Base-by-base conservation (phyloP, 805 yeast species). In the Komagataella pastoris region DNA sequence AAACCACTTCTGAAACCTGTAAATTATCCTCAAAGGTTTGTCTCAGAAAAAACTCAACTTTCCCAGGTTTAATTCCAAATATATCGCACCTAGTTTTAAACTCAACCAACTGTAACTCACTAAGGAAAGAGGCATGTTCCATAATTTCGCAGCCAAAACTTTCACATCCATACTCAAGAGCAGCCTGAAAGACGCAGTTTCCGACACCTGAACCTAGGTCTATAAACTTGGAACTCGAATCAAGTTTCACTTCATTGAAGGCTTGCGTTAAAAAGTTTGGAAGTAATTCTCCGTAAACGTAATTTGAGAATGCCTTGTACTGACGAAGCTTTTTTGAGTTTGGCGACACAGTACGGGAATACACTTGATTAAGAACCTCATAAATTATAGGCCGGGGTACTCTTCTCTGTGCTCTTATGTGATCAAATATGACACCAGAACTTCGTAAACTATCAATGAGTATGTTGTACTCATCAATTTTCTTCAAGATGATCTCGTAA, bases 181-280 rank as follows among this genome's bases (percentile, higher is more conserved):
- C 88, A 0, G 96, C 95, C 63, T 89, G 97, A 46, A 89, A 74
- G 0, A 85, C 83, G 53, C 96, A 88, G 61, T 90, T 90, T 0
- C 97, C 97, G 14, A 90, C 97, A 14, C 97, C 97, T 0, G 96
- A 88, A 0, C 97, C 97, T 21, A 90, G 70, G 65, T 90, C 97
- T 55, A 90, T 80, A 59, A 88, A 89, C n/a, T 71, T 76, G 47
- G 78, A 75, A 1, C 65, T 66, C 1, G 78, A 71, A 44, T 69
- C 64, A 49, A 89, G 66, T 1, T 73, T 74, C 49, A 88, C 83
- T 57, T 80, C 72, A 5, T 69, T 62, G 59, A 83, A 85, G 3
- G 86, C 83, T 57, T 74, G 79, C 46, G 88, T 75, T 46, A 86
- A 71, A 57, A 90, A 87, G 4, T 73, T 69, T 1, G 97, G 97